Conservation (phyloP, 1,284 basidiomycete genomes). For the Tilletia indica region DNA sequence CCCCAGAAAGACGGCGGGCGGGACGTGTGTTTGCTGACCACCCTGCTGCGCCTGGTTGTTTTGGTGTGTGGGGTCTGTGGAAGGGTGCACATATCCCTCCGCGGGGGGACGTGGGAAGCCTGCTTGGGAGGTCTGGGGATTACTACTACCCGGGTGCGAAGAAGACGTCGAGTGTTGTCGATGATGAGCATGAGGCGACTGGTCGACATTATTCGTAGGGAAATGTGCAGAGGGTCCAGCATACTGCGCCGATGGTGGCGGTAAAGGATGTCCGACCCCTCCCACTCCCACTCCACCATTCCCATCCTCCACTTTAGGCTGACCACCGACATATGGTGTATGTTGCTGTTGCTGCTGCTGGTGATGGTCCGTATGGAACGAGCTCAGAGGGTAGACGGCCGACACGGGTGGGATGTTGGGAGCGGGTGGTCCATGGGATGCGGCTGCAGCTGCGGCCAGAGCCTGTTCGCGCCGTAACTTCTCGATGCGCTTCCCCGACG, state of each 20-base stretch:
- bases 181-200: neutral
- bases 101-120: neutral
- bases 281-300: neutral
- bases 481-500: constrained; percentile 34
- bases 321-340: neutral
- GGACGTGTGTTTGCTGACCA: neutral
- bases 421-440: neutral
- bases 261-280: neutral
- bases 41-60: neutral
- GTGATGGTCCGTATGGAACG: neutral
- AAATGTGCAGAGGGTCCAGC: constrained; percentile 8
- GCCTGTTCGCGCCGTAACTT: constrained; percentile 24
- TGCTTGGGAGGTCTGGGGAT: neutral
- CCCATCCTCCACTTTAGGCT: no score
- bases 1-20: constrained; percentile 22
- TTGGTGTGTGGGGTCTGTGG: neutral
- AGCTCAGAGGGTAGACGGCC: neutral
- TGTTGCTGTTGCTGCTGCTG: neutral
- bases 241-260: constrained; percentile 3
- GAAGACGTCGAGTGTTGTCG: constrained; percentile 4
- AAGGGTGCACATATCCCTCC: neutral
- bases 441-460: neutral
- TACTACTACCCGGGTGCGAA: neutral
- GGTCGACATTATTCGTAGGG: neutral
- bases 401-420: neutral